A percentile compares a stretch with the other conserved stretches of the same genome.
Evolutionary conservation across 2,329 filamentous ascomycete species (phyloP).

Genomic region (Sclerotinia trifoliorum): DNA sequence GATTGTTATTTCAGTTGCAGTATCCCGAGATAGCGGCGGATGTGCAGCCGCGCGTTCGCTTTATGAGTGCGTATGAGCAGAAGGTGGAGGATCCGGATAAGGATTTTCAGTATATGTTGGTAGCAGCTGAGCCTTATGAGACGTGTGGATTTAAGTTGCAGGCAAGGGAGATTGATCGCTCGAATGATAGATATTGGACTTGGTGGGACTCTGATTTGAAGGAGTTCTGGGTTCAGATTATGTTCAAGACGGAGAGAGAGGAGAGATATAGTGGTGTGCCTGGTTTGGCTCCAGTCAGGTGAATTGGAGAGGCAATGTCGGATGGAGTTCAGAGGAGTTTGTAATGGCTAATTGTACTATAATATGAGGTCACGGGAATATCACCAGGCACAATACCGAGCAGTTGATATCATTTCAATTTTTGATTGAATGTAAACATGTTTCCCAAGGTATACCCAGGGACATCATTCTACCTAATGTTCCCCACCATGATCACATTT

Average conservation of each 20-base stretch:
- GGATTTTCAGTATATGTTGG: conserved; percentile 88
- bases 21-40: conserved; percentile 85
- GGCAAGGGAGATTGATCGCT: conserved; percentile 84
- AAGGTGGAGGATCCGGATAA: conserved; percentile 93
- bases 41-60: conserved; percentile 78
- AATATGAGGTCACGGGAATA: conserved; percentile 9
- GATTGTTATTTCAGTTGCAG: conserved; percentile 92
- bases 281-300: conserved; percentile 48
- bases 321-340: conserved; percentile 19
- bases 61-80: conserved; percentile 98
- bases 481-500: conserved; percentile 19
- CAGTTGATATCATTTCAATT: conserved; percentile 16
- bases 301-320: conserved; percentile 18
- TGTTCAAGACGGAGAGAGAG: conserved; percentile 98
- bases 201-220: conserved; percentile 96
- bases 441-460: conserved; percentile 5
- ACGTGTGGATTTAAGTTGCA: conserved; percentile 96
- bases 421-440: conserved; percentile 12
- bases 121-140: conserved; percentile 97
- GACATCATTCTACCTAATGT: conserved; percentile 21
- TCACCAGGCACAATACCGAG: conserved; percentile 4
- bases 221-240: conserved; percentile 96
- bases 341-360: conserved; percentile 21
- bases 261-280: conserved; percentile 75
- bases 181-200: conserved; percentile 83